Percentiles rank a stretch among this genome's conserved stretches.
phyloP scores from a whole-genome alignment of 2,329 filamentous ascomycete genomes.

The Fusarium proliferatum region DNA sequence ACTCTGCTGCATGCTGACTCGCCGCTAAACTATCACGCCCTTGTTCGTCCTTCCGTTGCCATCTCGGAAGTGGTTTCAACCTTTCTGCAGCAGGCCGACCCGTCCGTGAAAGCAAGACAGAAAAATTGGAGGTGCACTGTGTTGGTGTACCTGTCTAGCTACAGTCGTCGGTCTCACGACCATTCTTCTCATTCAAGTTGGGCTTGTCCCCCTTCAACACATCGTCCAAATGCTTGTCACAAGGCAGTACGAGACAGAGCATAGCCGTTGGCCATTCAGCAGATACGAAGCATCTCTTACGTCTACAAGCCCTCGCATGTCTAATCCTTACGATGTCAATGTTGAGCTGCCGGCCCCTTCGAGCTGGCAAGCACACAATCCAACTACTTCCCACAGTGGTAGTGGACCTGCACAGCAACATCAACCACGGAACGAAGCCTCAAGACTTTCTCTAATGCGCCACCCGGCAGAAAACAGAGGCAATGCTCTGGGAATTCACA shows the following conservation, averaged over 20 bases:
- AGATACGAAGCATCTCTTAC: slow-evolving; percentile 63
- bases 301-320: slow-evolving; percentile 65
- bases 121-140: slow-evolving; percentile 35
- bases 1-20: slow-evolving; percentile 18
- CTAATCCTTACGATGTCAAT: slow-evolving; percentile 62
- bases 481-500: slow-evolving; percentile 71
- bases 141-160: slow-evolving; percentile 31
- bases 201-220: slow-evolving; percentile 7
- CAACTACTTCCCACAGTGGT: slow-evolving; percentile 60
- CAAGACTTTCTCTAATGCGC: slow-evolving; percentile 26
- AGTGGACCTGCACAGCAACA: slow-evolving; percentile 59
- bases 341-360: slow-evolving; percentile 63
- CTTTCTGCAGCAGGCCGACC: slow-evolving; percentile 33
- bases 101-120: slow-evolving; percentile 22
- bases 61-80: slow-evolving; percentile 37
- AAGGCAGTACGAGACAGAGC: slow-evolving; percentile 64
- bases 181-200: slow-evolving; percentile 22
- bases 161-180: slow-evolving; percentile 19
- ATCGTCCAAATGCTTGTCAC: slow-evolving; percentile 61
- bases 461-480: slow-evolving; percentile 51
- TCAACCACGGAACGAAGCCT: slow-evolving; percentile 53
- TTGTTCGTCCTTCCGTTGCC: slow-evolving; percentile 21
- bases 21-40: slow-evolving; percentile 3
- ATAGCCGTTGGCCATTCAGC: slow-evolving; percentile 65
- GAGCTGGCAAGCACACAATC: slow-evolving; percentile 68